Conservation (phyloP, 768 basidiomycete species). For the Chlorophyllum brunneum region DNA sequence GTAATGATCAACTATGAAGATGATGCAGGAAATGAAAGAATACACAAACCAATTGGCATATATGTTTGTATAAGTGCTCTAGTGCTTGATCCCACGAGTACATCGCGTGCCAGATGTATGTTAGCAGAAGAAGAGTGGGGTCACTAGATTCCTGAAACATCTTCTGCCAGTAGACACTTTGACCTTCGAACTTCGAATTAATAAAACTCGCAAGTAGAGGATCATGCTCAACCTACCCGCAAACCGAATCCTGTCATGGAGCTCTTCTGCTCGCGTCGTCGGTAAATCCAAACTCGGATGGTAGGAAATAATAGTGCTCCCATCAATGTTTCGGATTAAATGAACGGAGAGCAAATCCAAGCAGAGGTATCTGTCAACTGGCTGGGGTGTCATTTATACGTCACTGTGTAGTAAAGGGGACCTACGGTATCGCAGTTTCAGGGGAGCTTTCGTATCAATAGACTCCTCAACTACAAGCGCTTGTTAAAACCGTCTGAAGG, state of each 20-base stretch:
- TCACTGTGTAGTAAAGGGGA: background rate
- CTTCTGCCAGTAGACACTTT: slow-evolving; percentile 42
- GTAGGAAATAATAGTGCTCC: slow-evolving; percentile 48
- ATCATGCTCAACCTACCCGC: slow-evolving; percentile 27
- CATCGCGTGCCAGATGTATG: slow-evolving; percentile 52
- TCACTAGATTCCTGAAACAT: slow-evolving; percentile 37
- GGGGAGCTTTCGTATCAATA: slow-evolving; percentile 28
- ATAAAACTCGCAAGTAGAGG: background rate
- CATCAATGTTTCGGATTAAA: slow-evolving; percentile 38
- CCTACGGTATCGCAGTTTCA: slow-evolving; percentile 23
- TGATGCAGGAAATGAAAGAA: background rate
- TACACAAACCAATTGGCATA: slow-evolving; percentile 42
- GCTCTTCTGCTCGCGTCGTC: slow-evolving; percentile 36
- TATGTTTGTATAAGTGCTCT: slow-evolving; percentile 46
- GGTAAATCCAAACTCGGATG: slow-evolving; percentile 37
- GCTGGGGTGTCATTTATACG: background rate
- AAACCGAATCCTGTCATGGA: slow-evolving; percentile 45
- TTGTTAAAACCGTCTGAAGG: background rate
- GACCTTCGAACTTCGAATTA: slow-evolving; percentile 18
- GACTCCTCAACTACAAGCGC: slow-evolving; percentile 16
- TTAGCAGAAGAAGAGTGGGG: slow-evolving; percentile 49
- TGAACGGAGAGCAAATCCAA: slow-evolving; percentile 48
- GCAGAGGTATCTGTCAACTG: slow-evolving; percentile 31
- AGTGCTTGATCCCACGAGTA: slow-evolving; percentile 60
- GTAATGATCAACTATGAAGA: background rate